Base-by-base conservation (phyloP, 2,329 filamentous ascomycete genomes). In the Bipolaris victoriae region DNA sequence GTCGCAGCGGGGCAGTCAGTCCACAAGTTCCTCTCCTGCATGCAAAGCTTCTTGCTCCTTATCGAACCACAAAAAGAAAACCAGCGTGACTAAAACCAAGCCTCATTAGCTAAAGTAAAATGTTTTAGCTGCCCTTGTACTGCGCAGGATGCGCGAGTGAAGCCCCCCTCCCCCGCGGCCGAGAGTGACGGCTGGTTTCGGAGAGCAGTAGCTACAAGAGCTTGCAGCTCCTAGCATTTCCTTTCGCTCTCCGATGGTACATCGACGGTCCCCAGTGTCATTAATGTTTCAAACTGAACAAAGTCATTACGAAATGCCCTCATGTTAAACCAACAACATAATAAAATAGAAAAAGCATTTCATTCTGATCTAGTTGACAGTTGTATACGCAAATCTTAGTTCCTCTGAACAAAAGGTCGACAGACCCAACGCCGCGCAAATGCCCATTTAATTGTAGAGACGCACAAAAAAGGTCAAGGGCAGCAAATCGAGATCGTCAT, bases 61-160 rank as follows among this genome's bases (percentile, higher is more conserved):
- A 69, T 68, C 63, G 58, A 67, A 64, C 63, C 60, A 62, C 51
- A 54, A 66, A 67, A 68, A 67, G 64, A 65, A 69, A 65, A 24
- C 41, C 52, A 52, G 52, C 51, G 33, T 50, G 48, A 48, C 57
- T 35, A 43, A 35, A 41, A 39, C 33, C 29, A 40, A 36, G 53
- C 48, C 46, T 56, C 52, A 63, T 54, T 58, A 57, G 52, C 47
- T 52, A 55, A 66, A 52, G 26, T 50, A 49, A 52, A 49, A 49
- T 50, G 13, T 37, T 53, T 45, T 22, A 49, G 52, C 47, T 48
- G 43, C 37, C 26, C 36, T 40, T 29, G 37, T 40, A 43, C 36
- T 22, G 16, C 16, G 22, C 43, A 43, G 45, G 33, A 37, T 43
- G 36, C 49, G 40, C 48, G 52, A 55, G 44, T 55, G 61, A 54